These are phyloP conservation scores for Monilinia fructigena DNA, from an alignment of 2,329 filamentous ascomycete genomes.

Conservation along the genomic window DNA sequence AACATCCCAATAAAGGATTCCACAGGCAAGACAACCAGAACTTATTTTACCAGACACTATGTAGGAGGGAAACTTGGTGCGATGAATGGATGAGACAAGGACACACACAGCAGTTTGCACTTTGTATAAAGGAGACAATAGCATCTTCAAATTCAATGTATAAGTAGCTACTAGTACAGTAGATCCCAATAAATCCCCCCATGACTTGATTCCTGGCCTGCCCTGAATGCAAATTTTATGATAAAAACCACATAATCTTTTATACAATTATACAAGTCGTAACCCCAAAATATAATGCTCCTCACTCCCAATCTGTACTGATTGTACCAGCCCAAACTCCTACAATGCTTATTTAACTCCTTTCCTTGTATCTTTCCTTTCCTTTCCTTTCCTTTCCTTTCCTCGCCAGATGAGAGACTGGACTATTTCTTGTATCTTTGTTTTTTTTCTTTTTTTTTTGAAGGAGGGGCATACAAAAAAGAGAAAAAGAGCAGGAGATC, in stretches of 20 bases:
- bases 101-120: neutral
- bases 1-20: neutral
- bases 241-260: neutral
- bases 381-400: neutral
- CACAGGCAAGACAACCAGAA: neutral
- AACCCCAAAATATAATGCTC: neutral
- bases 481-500: neutral
- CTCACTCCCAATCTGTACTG: neutral
- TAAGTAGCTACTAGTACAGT: constrained; percentile 5
- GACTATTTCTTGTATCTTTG: constrained; percentile 5
- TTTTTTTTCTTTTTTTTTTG: neutral
- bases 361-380: neutral
- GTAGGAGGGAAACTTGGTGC: neutral
- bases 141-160: neutral
- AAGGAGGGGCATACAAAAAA: constrained; percentile 1
- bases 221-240: neutral
- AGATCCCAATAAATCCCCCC: neutral
- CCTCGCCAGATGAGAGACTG: neutral
- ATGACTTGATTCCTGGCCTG: neutral
- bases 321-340: neutral
- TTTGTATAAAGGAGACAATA: neutral
- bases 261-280: neutral
- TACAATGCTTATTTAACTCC: neutral
- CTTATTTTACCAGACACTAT: neutral
- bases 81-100: neutral